These are phyloP conservation scores for Solanum chilense DNA, from an alignment of 257 asterid species.

Conservation along the genomic window DNA sequence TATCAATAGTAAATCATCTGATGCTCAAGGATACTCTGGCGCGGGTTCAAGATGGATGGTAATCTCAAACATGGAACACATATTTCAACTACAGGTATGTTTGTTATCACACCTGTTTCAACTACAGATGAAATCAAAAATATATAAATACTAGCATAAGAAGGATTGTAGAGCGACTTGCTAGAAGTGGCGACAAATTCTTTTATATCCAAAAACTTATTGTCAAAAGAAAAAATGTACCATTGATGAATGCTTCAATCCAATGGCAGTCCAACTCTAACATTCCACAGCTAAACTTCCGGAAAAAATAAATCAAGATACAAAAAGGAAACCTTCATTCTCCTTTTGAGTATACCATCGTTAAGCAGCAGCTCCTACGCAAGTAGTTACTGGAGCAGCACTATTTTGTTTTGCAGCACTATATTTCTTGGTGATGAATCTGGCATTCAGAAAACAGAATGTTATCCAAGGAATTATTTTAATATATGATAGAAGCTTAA, in stretches of 20 bases:
- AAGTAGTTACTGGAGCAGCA: constrained; percentile 71
- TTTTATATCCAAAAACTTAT: neutral
- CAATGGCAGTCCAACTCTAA: neutral
- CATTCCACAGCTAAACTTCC: neutral
- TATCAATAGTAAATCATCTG: neutral
- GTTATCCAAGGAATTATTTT: neutral
- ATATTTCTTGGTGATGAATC: constrained; percentile 94
- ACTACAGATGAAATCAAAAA: neutral
- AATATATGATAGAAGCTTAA: neutral
- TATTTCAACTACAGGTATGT: neutral
- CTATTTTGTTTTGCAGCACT: constrained; percentile 49
- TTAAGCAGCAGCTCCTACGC: constrained; percentile 62
- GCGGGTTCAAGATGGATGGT: neutral
- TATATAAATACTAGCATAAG: no score
- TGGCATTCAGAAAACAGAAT: constrained; percentile 10
- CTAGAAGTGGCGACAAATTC: neutral
- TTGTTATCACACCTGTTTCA: neutral
- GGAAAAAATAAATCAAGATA: neutral
- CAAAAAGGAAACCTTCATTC: neutral
- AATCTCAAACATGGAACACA: neutral
- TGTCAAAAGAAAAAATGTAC: neutral
- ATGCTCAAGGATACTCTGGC: neutral
- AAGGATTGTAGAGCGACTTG: neutral
- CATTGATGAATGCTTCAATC: neutral
- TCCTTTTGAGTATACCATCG: neutral